These are phyloP conservation scores for Blakeslea trispora DNA, from an alignment of 371 early-diverging fungal species.

Conservation along the genomic window DNA sequence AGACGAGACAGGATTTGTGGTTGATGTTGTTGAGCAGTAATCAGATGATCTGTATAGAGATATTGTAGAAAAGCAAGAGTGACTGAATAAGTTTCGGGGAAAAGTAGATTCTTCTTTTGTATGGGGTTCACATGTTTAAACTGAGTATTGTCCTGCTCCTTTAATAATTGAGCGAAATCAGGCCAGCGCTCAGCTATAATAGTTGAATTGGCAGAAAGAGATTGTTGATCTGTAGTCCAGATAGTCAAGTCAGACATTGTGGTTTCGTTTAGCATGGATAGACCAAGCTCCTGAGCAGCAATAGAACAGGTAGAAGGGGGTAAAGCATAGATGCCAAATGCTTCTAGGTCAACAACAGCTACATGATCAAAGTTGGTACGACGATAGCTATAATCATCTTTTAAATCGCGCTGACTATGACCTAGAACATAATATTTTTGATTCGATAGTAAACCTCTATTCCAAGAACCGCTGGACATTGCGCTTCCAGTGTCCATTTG, in stretches of 20 bases:
- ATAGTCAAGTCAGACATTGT: slow-evolving; percentile 71
- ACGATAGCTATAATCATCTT: slow-evolving; percentile 76
- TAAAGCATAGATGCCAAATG: slow-evolving; percentile 57
- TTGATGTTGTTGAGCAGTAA: slow-evolving; percentile 64
- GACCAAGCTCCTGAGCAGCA: slow-evolving; percentile 52
- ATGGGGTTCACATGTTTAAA: too few species aligned
- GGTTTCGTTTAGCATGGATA: slow-evolving; percentile 66
- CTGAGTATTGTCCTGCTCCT: slow-evolving; percentile 11
- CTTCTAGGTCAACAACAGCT: slow-evolving; percentile 63
- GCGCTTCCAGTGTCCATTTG: slow-evolving; percentile 69
- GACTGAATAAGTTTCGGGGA: slow-evolving; percentile 67
- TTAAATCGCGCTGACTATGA: slow-evolving; percentile 46
- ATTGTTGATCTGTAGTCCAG: slow-evolving; percentile 56
- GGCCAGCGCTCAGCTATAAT: slow-evolving; percentile 72
- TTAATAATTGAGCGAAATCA: slow-evolving; percentile 52
- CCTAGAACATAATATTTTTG: slow-evolving; percentile 40
- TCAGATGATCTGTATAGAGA: slow-evolving; percentile 72
- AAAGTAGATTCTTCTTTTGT: slow-evolving; percentile 37
- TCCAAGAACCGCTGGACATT: slow-evolving; percentile 78
- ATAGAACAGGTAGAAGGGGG: slow-evolving; percentile 42
- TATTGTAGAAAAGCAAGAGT: slow-evolving; percentile 71
- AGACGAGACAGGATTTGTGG: slow-evolving; percentile 66
- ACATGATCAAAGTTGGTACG: slow-evolving; percentile 66
- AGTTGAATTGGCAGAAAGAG: slow-evolving; percentile 67
- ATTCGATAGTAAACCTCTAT: slow-evolving; percentile 66